These are phyloP conservation scores for Rhizophagus sp. DNA, from an alignment of 192 early-diverging fungal genomes.

Conservation along the genomic window DNA sequence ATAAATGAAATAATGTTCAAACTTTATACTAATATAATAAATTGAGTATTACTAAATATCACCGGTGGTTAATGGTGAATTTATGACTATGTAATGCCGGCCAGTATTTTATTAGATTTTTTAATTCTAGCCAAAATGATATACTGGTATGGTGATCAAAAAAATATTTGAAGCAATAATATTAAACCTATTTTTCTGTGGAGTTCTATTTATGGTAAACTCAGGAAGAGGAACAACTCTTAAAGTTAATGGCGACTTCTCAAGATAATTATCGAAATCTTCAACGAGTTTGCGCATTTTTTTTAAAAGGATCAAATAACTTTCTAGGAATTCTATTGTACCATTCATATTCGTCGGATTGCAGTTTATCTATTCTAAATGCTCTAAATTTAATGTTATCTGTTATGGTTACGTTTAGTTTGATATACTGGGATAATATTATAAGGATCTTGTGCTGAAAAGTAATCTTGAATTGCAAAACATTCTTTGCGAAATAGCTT, in stretches of 20 bases:
- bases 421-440: too few species aligned
- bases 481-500: too few species aligned
- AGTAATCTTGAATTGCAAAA: too few species aligned
- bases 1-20: too few species aligned
- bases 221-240: background rate
- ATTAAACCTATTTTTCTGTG: background rate
- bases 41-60: too few species aligned
- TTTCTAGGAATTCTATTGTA: background rate
- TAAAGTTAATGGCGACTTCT: background rate
- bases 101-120: too few species aligned
- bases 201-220: background rate
- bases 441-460: too few species aligned
- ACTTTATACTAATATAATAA: too few species aligned
- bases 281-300: background rate
- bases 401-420: background rate
- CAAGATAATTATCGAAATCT: background rate
- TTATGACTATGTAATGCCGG: too few species aligned
- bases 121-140: too few species aligned
- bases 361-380: background rate
- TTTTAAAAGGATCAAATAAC: background rate
- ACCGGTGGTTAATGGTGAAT: too few species aligned
- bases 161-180: background rate
- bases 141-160: too few species aligned
- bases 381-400: background rate
- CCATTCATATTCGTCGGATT: background rate